These are phyloP conservation scores for Petunia secreta DNA, from an alignment of 257 asterid genomes.

Conservation along the genomic window DNA sequence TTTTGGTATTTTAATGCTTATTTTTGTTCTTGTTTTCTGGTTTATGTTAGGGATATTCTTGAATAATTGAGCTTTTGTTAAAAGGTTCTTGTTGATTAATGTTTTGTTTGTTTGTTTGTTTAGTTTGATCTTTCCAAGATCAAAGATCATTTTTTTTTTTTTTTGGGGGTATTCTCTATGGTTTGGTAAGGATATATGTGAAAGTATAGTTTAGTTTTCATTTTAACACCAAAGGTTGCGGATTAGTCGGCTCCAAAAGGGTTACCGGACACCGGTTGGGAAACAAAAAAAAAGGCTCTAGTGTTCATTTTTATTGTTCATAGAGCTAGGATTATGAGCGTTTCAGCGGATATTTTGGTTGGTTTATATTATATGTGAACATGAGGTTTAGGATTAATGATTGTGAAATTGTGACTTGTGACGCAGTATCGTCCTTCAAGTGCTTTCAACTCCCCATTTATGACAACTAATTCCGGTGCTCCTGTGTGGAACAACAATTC, in stretches of 20 bases:
- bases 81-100: neutral
- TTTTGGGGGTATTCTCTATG: neutral
- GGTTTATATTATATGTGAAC: neutral
- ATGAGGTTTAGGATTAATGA: conserved; percentile 17
- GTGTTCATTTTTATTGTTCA: neutral
- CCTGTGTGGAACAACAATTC: conserved; percentile 91
- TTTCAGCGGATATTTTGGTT: neutral
- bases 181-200: neutral
- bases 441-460: conserved; percentile 71
- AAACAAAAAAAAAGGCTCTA: too few species aligned
- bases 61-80: too few species aligned
- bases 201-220: neutral
- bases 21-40: neutral
- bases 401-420: conserved; percentile 25
- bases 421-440: conserved; percentile 89
- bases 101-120: neutral
- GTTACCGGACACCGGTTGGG: too few species aligned
- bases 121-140: too few species aligned
- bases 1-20: neutral
- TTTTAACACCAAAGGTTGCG: neutral
- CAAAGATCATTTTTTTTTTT: too few species aligned
- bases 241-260: too few species aligned
- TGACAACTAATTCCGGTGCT: conserved; percentile 86
- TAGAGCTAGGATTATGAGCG: neutral
- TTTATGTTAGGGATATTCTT: neutral